Conservation (phyloP, 2,329 filamentous ascomycete genomes). For the Cladophialophora chaetospira region DNA sequence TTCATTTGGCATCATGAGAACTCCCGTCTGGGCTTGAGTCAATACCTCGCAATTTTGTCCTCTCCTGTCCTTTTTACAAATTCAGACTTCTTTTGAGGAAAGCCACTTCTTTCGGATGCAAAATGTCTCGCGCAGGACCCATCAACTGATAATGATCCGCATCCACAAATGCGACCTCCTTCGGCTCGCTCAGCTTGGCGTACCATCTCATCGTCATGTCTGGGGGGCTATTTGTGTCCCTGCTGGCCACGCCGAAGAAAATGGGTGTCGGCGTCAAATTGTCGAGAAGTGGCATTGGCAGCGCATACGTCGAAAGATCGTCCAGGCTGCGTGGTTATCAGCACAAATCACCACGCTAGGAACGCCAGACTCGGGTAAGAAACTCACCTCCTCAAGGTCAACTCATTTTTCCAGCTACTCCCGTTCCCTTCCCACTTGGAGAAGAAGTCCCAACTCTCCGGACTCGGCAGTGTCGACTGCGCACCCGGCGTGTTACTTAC, state of each 20-base stretch:
- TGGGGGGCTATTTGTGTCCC: constrained; percentile 38
- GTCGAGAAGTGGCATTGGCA: constrained; percentile 35
- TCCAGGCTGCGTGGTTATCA: constrained; percentile 9
- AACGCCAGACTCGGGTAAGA: neutral
- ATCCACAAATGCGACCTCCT: constrained; percentile 40
- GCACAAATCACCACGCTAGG: neutral
- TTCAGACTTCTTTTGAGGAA: constrained; percentile 35
- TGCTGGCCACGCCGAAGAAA: constrained; percentile 39
- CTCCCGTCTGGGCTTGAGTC: no score
- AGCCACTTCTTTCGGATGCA: constrained; percentile 34
- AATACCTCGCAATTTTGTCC: no score
- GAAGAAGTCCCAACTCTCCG: constrained; percentile 41
- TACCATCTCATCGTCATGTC: constrained; percentile 40
- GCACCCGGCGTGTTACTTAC: constrained; percentile 35
- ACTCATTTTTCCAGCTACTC: constrained; percentile 42
- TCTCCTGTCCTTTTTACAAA: no score
- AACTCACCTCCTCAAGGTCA: constrained; percentile 38
- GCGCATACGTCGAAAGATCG: constrained; percentile 22
- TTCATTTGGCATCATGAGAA: no score
- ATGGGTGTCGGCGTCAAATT: constrained; percentile 42
- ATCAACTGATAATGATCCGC: constrained; percentile 45
- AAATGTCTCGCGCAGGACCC: constrained; percentile 35
- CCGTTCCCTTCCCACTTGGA: constrained; percentile 37
- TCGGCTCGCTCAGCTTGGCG: constrained; percentile 40
- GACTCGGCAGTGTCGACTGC: constrained; percentile 38